phyloP scores from a whole-genome alignment of 257 asterid genomes.

The Solanum bulbocastanum region DNA sequence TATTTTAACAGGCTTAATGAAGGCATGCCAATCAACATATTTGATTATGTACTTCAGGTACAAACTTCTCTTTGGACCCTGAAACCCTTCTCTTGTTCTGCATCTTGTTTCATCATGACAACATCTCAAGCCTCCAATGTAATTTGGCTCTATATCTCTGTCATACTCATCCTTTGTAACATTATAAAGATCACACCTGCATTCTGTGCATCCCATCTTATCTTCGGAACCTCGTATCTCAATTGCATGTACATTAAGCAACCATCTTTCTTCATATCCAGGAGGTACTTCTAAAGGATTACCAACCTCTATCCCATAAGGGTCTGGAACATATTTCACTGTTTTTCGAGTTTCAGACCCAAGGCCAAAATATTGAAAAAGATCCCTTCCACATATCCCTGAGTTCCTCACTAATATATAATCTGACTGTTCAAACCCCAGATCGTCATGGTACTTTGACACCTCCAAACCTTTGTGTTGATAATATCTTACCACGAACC shows the following conservation, averaged over 20 bases:
- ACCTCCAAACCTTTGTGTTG: conserved; percentile 16
- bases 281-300: conserved; percentile 38
- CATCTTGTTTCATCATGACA: conserved; percentile 61
- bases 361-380: conserved; percentile 64
- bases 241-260: conserved; percentile 73
- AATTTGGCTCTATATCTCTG: conserved; percentile 11
- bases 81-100: conserved; percentile 35
- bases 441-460: background rate
- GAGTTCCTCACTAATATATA: conserved; percentile 19
- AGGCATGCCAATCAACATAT: conserved; percentile 50
- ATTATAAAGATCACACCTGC: conserved; percentile 69
- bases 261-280: conserved; percentile 68
- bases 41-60: conserved; percentile 50
- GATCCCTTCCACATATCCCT: conserved; percentile 48
- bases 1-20: conserved; percentile 46
- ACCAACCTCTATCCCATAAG: conserved; percentile 71
- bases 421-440: conserved; percentile 23
- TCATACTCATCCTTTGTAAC: conserved; percentile 34
- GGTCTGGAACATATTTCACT: conserved; percentile 46
- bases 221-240: conserved; percentile 73
- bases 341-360: conserved; percentile 88
- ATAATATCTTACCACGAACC: conserved; percentile 44
- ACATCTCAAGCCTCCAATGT: conserved; percentile 64
- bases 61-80: conserved; percentile 33
- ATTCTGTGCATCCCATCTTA: conserved; percentile 69